Evolutionary conservation across 805 yeast genomes (phyloP), one percentile per base, ranked within the genome.

Genomic region (Zygosaccharomyces siamensis): DNA sequence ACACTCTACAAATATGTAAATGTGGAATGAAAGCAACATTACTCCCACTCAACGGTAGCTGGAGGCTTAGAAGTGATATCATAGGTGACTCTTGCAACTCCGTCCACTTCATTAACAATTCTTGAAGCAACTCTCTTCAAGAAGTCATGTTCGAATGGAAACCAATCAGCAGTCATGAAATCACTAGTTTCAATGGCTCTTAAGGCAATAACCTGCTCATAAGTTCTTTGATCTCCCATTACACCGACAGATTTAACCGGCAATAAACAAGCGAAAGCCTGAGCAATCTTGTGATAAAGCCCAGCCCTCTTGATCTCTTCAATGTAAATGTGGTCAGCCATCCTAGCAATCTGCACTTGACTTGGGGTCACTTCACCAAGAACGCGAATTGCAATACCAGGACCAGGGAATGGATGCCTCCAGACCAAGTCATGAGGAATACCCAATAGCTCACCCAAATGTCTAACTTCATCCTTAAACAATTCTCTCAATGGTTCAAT

Each of bases 401-500:
- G 99, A 69, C 99, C 99, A 63, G 99, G 99, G 95, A 93, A 93
- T 49, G 99, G 99, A 70, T 93, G 99, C 79, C 99, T 88, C 98
- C 98, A 92, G 59, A 93, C 98, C 61, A 93, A 79, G 62, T 93
- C 98, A 66, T 88, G 93, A 31, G 97, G 95, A 62, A 93, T 92
- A 44, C 96, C 97, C 74, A 93, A 75, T 46, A 93, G 73, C 75
- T 89, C 88, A 73, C 99, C 99, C 60, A 93, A 77, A 62, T 84
- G 87, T 73, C 99, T 89, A 50, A 93, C 99, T 78, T 93, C 99
- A 71, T 93, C 99, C 75, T 93, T 93, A 81, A 93, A 93, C 64
- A 93, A 80, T 77, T 93, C 99, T 73, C 99, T 86, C 69, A 93
- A 80, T 49, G 99, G 99, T 79, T 93, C 99, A 64, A 93, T 93